Evolutionary conservation across 345 rosid genomes (phyloP).

Genomic region (Gossypium longicalyx): DNA sequence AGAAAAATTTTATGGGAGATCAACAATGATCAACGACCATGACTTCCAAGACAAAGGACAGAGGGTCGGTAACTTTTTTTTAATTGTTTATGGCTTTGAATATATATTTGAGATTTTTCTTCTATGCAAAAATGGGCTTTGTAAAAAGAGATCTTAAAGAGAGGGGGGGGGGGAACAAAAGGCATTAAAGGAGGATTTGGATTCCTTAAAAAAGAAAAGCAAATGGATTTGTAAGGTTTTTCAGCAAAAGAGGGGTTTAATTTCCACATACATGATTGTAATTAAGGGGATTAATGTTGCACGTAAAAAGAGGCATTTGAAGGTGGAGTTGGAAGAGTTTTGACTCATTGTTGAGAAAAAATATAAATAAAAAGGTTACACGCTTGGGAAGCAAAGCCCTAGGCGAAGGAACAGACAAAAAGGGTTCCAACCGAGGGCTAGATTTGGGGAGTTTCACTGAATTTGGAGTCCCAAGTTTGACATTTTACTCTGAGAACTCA

Average conservation of each 20-base stretch:
- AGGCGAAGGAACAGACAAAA: slow-evolving; percentile 43
- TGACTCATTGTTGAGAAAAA: slow-evolving; percentile 21
- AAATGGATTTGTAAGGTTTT: not conserved
- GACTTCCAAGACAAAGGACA: too few relatives aligned
- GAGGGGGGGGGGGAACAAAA: not conserved
- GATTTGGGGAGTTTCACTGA: slow-evolving; percentile 52
- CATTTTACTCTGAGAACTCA: slow-evolving; percentile 43
- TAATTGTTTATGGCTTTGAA: too few relatives aligned
- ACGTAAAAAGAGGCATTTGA: slow-evolving; percentile 45
- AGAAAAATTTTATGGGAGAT: too few relatives aligned
- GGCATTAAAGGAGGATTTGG: not conserved
- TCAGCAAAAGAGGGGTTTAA: slow-evolving; percentile 17
- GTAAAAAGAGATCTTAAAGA: not conserved
- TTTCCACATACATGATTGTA: not conserved
- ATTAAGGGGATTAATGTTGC: slow-evolving; percentile 25
- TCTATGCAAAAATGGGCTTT: not conserved
- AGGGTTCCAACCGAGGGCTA: slow-evolving; percentile 43
- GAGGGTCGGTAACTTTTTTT: too few relatives aligned
- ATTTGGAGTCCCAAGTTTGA: slow-evolving; percentile 54
- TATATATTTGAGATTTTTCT: not conserved
- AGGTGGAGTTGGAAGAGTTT: slow-evolving; percentile 40
- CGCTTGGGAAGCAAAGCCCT: slow-evolving; percentile 5
- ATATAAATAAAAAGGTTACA: not conserved
- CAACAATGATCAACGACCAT: too few relatives aligned
- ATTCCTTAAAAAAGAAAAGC: not conserved